Conservation (phyloP, 495 filamentous ascomycete genomes). For the Neurospora terricola region DNA sequence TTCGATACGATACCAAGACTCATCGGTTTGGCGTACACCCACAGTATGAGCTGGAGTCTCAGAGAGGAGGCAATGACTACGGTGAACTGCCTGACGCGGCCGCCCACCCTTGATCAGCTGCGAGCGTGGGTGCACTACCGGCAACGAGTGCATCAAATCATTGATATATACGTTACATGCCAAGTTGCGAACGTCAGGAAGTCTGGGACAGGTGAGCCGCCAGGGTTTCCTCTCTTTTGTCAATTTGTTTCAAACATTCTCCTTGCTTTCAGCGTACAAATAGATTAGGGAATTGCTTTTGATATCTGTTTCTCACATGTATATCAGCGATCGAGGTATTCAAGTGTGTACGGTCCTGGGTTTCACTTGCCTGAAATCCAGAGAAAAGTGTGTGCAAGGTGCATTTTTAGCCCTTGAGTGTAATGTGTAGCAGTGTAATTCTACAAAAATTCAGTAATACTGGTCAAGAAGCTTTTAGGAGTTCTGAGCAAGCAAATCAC, state of each 20-base stretch:
- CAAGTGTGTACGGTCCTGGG: background rate
- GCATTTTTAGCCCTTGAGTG: background rate
- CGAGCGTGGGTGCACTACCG: background rate
- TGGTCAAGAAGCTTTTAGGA: background rate
- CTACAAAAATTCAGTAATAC: background rate
- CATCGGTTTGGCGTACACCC: slow-evolving; percentile 25
- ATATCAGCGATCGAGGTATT: background rate
- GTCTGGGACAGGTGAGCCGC: background rate
- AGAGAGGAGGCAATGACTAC: slow-evolving; percentile 10
- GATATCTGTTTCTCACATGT: background rate
- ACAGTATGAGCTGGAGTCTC: slow-evolving; percentile 13
- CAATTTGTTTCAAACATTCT: background rate
- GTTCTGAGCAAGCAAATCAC: background rate
- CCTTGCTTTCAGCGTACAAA: background rate
- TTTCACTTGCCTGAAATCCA: background rate
- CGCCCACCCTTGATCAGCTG: background rate
- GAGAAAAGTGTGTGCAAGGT: background rate
- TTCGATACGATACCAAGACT: slow-evolving; percentile 23
- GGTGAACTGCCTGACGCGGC: slow-evolving; percentile 20
- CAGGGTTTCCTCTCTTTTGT: background rate
- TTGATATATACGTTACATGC: background rate
- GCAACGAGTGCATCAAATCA: background rate
- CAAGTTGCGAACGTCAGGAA: background rate
- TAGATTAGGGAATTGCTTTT: background rate
- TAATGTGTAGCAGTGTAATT: background rate